phyloP scores from a whole-genome alignment of 2,329 filamentous ascomycete genomes.

The Paracorniculantispora psalliotae region DNA sequence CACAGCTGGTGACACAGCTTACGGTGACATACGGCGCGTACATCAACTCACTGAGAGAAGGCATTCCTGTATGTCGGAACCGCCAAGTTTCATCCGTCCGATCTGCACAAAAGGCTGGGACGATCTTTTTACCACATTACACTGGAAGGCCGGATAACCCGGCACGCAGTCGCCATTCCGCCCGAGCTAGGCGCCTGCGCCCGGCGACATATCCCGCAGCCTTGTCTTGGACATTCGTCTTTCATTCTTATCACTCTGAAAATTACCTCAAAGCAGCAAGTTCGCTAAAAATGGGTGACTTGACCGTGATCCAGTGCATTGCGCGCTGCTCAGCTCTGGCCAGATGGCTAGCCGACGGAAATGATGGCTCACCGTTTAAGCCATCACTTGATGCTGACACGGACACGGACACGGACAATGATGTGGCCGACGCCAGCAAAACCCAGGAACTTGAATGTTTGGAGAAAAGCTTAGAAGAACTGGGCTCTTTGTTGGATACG shows the following conservation, averaged over 20 bases:
- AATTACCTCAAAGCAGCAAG: background rate
- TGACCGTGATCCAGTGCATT: background rate
- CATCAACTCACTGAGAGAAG: too few relatives aligned
- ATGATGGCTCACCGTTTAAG: background rate
- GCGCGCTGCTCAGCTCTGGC: background rate
- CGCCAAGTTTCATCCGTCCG: too few relatives aligned
- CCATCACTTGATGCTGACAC: background rate
- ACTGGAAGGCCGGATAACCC: background rate
- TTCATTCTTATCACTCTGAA: background rate
- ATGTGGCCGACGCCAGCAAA: background rate
- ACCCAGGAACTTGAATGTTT: background rate
- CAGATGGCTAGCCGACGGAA: background rate
- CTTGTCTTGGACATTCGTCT: background rate
- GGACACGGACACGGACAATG: background rate
- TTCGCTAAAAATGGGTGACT: background rate
- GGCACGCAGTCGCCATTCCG: background rate
- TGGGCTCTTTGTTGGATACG: background rate
- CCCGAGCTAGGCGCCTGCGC: too few relatives aligned
- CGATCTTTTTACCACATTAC: too few relatives aligned
- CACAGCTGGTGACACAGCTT: too few relatives aligned
- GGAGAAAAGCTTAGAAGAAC: background rate
- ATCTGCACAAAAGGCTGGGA: background rate
- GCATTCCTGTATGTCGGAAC: too few relatives aligned
- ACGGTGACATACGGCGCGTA: too few relatives aligned
- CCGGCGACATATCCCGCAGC: background rate